phyloP scores from a whole-genome alignment of 345 rosid species.

The Diplotaxis tenuifolia region DNA sequence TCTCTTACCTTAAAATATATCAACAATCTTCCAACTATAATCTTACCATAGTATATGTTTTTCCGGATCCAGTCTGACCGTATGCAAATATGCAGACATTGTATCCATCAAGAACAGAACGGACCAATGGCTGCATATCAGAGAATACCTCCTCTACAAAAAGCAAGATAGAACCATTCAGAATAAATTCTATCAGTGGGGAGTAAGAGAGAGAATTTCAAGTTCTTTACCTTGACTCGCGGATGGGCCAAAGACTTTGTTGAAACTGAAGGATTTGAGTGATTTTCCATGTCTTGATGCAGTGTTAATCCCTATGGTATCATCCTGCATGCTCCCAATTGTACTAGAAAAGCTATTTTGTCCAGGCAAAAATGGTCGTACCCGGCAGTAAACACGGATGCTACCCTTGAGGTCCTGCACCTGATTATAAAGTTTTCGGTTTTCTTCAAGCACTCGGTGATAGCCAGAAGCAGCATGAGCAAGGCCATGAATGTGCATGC shows the following conservation, averaged over 20 bases:
- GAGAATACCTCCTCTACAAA: conserved; percentile 90
- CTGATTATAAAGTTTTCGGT: conserved; percentile 89
- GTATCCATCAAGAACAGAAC: conserved; percentile 95
- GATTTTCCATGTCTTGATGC: conserved; percentile 82
- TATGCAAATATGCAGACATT: conserved; percentile 99
- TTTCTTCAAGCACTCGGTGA: conserved; percentile 88
- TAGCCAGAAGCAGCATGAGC: conserved; percentile 96
- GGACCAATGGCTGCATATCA: conserved; percentile 93
- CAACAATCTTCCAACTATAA: conserved; percentile 26
- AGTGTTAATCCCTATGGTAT: conserved; percentile 58
- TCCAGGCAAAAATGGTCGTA: conserved; percentile 82
- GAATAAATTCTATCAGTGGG: not conserved
- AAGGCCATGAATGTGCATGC: conserved; percentile 79
- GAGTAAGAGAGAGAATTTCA: not conserved
- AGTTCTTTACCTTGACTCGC: conserved; percentile 70
- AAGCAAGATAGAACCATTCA: conserved; percentile 18
- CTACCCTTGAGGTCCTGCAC: conserved; percentile 99
- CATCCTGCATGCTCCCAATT: conserved; percentile 73
- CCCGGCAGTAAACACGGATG: conserved; percentile 93
- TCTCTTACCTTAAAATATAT: conserved; percentile 1
- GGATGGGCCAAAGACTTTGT: conserved; percentile 90
- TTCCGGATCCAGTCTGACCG: conserved; percentile 98
- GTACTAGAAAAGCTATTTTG: conserved; percentile 61
- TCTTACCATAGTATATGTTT: conserved; percentile 91
- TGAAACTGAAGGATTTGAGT: conserved; percentile 71